phyloP scores from a whole-genome alignment of 192 early-diverging fungal species.

The Mortierella alpina region DNA sequence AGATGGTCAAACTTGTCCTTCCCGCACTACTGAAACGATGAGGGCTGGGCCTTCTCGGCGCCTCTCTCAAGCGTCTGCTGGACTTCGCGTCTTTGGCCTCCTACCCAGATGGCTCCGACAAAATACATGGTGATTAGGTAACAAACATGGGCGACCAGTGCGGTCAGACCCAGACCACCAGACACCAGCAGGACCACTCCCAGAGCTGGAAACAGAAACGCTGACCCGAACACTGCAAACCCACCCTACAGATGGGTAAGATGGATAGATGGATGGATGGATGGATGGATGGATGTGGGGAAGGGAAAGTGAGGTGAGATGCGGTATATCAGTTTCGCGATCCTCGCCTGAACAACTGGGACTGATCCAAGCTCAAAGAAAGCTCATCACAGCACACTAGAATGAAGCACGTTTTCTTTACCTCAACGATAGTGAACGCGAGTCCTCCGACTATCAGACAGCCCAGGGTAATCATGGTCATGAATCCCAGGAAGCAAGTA shows the following conservation, averaged over 20 bases:
- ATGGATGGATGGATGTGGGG: too few relatives aligned
- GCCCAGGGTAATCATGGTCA: conserved; percentile 26
- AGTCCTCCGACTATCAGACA: conserved; percentile 26
- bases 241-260: conserved; percentile 26
- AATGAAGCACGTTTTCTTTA: neutral
- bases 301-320: neutral
- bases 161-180: conserved; percentile 14
- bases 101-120: conserved; percentile 12
- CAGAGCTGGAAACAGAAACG: conserved; percentile 34
- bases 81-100: neutral
- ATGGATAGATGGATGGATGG: neutral
- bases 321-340: neutral
- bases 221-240: conserved; percentile 25
- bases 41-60: neutral
- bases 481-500: conserved; percentile 22
- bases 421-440: conserved; percentile 25
- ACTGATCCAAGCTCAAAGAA: neutral
- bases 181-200: conserved; percentile 21
- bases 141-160: neutral
- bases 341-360: neutral
- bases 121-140: conserved; percentile 16
- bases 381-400: neutral
- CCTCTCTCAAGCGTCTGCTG: conserved; percentile 1
- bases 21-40: too few relatives aligned
- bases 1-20: too few relatives aligned